A percentile compares a stretch with the other conserved stretches of the same genome.
phyloP scores from a whole-genome alignment of 257 asterid genomes.

The Vinca minor region DNA sequence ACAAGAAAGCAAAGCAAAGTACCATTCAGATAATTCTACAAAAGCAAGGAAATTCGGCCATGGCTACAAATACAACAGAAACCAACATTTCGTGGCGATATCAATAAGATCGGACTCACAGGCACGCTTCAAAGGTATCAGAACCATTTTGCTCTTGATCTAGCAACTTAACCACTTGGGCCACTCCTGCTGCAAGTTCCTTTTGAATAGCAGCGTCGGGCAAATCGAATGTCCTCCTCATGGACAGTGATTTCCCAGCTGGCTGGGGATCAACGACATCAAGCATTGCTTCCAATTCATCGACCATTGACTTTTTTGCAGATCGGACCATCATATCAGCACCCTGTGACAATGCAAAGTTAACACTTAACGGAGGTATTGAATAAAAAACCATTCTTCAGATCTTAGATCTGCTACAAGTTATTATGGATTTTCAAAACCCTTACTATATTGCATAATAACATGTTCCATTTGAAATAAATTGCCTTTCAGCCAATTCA shows the following conservation, averaged over 20 bases:
- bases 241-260: constrained; percentile 36
- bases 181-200: constrained; percentile 87
- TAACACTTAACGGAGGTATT: neutral
- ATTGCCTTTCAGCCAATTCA: neutral
- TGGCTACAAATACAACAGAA: constrained; percentile 8
- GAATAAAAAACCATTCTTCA: neutral
- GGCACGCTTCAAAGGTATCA: constrained; percentile 44
- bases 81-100: neutral
- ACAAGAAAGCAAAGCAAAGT: neutral
- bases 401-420: neutral
- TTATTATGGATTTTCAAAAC: neutral
- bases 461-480: neutral
- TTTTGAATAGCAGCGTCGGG: constrained; percentile 62
- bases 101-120: constrained; percentile 18
- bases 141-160: constrained; percentile 45
- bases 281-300: constrained; percentile 93
- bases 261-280: constrained; percentile 90
- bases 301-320: constrained; percentile 68
- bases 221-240: constrained; percentile 79
- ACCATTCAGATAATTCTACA: neutral
- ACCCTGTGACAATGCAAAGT: constrained; percentile 37
- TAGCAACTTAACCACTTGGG: constrained; percentile 78
- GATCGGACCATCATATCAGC: constrained; percentile 69
- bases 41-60: neutral
- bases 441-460: neutral